Percentiles rank a stretch among this genome's conserved stretches.
phyloP scores from a whole-genome alignment of 306 rosid species.

The Malus sylvestris region DNA sequence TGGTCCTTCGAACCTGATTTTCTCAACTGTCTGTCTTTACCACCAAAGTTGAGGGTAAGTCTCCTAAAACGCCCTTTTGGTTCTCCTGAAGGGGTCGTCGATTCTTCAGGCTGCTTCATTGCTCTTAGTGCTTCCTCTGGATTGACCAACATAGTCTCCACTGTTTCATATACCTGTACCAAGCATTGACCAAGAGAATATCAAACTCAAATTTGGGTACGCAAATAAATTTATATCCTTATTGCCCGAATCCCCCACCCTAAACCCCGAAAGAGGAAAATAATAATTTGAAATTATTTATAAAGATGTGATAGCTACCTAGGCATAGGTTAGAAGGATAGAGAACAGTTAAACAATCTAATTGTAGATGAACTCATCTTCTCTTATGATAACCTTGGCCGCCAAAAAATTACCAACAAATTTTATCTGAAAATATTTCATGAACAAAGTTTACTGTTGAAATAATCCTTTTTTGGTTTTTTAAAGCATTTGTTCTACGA shows the following conservation, averaged over 20 bases:
- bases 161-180: conserved; percentile 76
- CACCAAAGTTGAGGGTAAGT: conserved; percentile 62
- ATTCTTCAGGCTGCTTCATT: conserved; percentile 65
- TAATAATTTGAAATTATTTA: too few relatives aligned
- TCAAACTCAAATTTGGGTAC: neutral
- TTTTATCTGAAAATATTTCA: too few relatives aligned
- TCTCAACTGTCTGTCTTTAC: conserved; percentile 47
- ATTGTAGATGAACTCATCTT: neutral
- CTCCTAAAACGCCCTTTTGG: conserved; percentile 56
- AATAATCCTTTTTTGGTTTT: too few relatives aligned
- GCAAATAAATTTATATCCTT: neutral
- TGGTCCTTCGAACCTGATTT: conserved; percentile 39
- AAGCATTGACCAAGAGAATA: neutral
- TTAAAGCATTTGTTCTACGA: neutral
- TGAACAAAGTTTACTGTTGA: too few relatives aligned
- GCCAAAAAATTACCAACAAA: neutral
- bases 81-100: conserved; percentile 27
- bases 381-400: too few relatives aligned
- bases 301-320: too few relatives aligned
- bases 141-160: conserved; percentile 72
- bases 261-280: neutral
- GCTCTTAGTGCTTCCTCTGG: conserved; percentile 73
- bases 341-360: neutral
- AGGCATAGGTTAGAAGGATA: neutral
- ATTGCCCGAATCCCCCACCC: neutral